These are phyloP conservation scores for Cubamyces lactineus DNA, from an alignment of 768 basidiomycete species.

Conservation along the genomic window DNA sequence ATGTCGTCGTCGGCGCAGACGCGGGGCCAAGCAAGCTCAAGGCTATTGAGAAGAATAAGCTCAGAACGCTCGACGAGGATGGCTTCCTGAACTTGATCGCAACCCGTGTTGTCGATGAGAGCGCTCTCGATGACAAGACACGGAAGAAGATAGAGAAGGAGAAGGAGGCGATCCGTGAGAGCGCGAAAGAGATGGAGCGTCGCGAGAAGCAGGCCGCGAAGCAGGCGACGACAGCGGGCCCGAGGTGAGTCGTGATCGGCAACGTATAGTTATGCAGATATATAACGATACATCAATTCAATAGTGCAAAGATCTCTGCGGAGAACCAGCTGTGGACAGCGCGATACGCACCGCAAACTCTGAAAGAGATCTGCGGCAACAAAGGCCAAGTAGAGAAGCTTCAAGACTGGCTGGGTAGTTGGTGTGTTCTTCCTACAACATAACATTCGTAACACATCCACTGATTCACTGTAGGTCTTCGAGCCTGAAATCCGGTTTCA, in stretches of 20 bases:
- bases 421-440: constrained; percentile 51
- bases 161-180: constrained; percentile 68
- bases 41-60: constrained; percentile 78
- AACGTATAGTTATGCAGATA: no score
- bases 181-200: constrained; percentile 78
- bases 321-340: constrained; percentile 88
- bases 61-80: constrained; percentile 83
- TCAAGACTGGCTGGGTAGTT: constrained; percentile 83
- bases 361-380: constrained; percentile 96
- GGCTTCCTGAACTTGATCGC: constrained; percentile 83
- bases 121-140: constrained; percentile 67
- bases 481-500: constrained; percentile 77
- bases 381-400: constrained; percentile 91
- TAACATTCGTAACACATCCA: neutral
- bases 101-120: constrained; percentile 51
- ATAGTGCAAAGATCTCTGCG: constrained; percentile 8
- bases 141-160: constrained; percentile 83
- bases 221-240: constrained; percentile 29
- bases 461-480: constrained; percentile 58
- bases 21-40: constrained; percentile 90
- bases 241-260: neutral
- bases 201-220: constrained; percentile 61
- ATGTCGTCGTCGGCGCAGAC: constrained; percentile 84
- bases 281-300: neutral
- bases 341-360: constrained; percentile 84